A percentile compares a stretch with the other conserved stretches of the same genome.
These are phyloP conservation scores for Ophiorrhiza pumila DNA, from an alignment of 257 asterid species.

Conservation along the genomic window DNA sequence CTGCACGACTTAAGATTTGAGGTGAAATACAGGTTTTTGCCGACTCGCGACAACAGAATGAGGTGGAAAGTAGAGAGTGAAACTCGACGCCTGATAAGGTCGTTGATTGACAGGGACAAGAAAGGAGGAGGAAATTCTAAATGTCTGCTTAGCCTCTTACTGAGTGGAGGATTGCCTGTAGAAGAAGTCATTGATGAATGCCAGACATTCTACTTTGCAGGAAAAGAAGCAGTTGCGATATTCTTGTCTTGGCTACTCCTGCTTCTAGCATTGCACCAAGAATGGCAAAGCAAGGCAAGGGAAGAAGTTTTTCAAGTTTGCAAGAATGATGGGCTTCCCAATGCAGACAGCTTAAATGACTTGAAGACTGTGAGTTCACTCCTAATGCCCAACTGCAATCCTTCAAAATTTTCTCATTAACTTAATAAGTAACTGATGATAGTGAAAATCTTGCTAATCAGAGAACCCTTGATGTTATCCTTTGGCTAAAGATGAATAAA, in stretches of 20 bases:
- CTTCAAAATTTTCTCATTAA: background rate
- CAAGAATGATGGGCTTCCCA: constrained; percentile 26
- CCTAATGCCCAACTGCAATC: too few relatives aligned
- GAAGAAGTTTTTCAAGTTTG: constrained; percentile 45
- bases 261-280: constrained; percentile 62
- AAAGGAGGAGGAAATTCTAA: constrained; percentile 25
- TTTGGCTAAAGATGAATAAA: background rate
- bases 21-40: constrained; percentile 28
- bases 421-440: too few relatives aligned
- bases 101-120: constrained; percentile 23
- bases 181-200: constrained; percentile 68
- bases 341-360: constrained; percentile 30
- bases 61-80: constrained; percentile 42
- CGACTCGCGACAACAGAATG: constrained; percentile 37
- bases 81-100: constrained; percentile 29
- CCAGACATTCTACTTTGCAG: constrained; percentile 78
- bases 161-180: constrained; percentile 41
- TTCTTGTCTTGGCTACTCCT: constrained; percentile 62
- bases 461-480: too few relatives aligned
- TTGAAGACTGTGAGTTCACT: constrained; percentile 28
- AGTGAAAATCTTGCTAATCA: background rate
- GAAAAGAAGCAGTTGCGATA: constrained; percentile 72
- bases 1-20: background rate
- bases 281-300: constrained; percentile 64
- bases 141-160: constrained; percentile 28